A percentile compares a stretch with the other conserved stretches of the same genome.
Evolutionary conservation across 495 filamentous ascomycete genomes (phyloP).

Genomic region (Trichocladium uniseriatum): DNA sequence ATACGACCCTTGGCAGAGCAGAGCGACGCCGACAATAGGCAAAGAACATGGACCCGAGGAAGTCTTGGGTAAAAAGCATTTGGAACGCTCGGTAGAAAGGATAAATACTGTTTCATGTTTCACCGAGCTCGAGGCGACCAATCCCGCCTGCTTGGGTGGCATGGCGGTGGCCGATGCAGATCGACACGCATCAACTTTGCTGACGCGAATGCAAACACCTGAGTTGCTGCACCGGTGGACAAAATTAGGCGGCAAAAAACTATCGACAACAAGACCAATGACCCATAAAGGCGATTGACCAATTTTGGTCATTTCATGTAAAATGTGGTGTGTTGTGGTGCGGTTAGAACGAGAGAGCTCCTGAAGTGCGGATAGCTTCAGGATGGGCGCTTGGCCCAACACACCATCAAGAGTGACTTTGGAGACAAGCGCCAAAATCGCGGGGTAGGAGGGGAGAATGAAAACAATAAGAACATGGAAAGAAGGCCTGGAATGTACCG

Average conservation of each 20-base stretch:
- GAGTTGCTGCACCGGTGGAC: neutral
- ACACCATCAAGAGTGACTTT: conserved; percentile 21
- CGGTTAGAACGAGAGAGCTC: conserved; percentile 9
- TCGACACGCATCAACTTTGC: conserved; percentile 14
- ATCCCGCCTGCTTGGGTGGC: conserved; percentile 5
- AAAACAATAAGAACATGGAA: conserved; percentile 5
- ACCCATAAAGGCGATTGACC: neutral
- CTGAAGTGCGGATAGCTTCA: conserved; percentile 37
- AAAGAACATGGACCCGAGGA: too few relatives aligned
- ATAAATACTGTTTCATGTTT: neutral
- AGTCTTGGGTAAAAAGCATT: neutral
- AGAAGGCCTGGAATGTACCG: conserved; percentile 19
- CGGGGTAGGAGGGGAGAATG: neutral
- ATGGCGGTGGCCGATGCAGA: conserved; percentile 4
- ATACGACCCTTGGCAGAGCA: too few relatives aligned
- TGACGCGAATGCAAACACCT: conserved; percentile 5
- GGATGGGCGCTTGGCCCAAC: neutral
- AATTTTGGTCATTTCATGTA: neutral
- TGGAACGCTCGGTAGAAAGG: neutral
- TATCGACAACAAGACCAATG: neutral
- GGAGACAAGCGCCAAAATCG: neutral
- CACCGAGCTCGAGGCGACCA: neutral
- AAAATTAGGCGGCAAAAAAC: neutral
- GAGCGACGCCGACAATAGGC: neutral
- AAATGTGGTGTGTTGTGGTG: conserved; percentile 1